Conservation (phyloP, 2,329 filamentous ascomycete genomes). For the Gaeumannomyces sp. region DNA sequence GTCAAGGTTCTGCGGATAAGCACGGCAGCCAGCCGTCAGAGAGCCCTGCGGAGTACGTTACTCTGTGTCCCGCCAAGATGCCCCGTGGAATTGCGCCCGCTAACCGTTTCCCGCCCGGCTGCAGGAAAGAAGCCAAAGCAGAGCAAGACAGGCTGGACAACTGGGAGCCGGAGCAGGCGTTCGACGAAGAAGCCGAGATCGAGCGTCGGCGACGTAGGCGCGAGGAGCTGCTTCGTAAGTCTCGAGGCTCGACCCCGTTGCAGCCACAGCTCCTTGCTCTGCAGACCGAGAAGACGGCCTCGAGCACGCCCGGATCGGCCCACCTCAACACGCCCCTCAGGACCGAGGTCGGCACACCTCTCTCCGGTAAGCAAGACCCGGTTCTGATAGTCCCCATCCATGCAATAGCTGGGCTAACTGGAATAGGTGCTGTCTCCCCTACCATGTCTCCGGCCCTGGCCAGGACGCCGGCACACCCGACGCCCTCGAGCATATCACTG, state of each 20-base stretch:
- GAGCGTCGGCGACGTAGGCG: slow-evolving; percentile 78
- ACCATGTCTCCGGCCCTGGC: slow-evolving; percentile 30
- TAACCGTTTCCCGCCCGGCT: background rate
- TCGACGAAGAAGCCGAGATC: slow-evolving; percentile 78
- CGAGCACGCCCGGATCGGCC: slow-evolving; percentile 46
- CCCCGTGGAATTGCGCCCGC: background rate
- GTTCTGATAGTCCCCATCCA: background rate
- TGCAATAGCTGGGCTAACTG: slow-evolving; percentile 13
- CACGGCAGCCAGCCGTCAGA: slow-evolving; percentile 21
- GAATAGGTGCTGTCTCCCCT: slow-evolving; percentile 23
- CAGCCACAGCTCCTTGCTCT: slow-evolving; percentile 61
- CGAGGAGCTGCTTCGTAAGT: slow-evolving; percentile 79
- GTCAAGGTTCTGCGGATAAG: slow-evolving; percentile 51
- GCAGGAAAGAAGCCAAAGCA: background rate
- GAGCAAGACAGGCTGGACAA: slow-evolving; percentile 27
- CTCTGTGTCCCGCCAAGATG: background rate
- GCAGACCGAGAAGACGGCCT: slow-evolving; percentile 52
- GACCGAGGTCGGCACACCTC: slow-evolving; percentile 35
- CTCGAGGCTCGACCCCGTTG: slow-evolving; percentile 66
- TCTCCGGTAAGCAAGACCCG: slow-evolving; percentile 37
- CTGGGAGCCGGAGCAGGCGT: slow-evolving; percentile 48
- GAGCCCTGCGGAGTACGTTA: slow-evolving; percentile 3
- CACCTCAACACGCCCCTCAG: slow-evolving; percentile 35
- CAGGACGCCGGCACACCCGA: slow-evolving; percentile 48
- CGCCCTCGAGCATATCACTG: slow-evolving; percentile 57